Percentiles rank a stretch among this genome's conserved stretches.
Evolutionary conservation across 2,329 filamentous ascomycete species (phyloP).

Genomic region (Diaporthe sp.): DNA sequence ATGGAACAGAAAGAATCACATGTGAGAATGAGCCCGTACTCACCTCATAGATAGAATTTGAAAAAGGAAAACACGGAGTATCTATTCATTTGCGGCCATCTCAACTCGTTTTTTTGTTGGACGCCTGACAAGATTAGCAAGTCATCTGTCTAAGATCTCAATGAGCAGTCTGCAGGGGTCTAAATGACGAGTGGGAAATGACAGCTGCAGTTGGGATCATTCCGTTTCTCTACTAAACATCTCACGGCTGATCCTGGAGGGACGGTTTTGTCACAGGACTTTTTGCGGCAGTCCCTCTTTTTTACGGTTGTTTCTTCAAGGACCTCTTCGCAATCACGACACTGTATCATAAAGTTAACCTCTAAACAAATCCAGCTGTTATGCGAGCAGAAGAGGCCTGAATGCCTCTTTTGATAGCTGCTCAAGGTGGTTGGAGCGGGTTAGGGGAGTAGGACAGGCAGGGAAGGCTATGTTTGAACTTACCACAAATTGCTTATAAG

Average conservation of each 20-base stretch:
- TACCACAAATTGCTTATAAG: not conserved
- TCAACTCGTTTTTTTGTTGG: not conserved
- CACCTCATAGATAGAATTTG: not conserved
- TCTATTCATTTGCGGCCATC: no score
- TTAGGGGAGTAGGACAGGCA: no score
- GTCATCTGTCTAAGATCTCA: not conserved
- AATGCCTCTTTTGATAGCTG: no score
- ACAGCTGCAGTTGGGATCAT: not conserved
- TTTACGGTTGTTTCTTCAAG: slow-evolving; percentile 12
- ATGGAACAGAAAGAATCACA: not conserved
- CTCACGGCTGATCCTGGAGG: not conserved
- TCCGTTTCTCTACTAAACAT: not conserved
- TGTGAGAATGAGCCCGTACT: not conserved
- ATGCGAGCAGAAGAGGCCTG: not conserved
- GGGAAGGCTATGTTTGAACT: not conserved
- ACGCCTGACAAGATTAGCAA: not conserved
- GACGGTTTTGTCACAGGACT: slow-evolving; percentile 11
- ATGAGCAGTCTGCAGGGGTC: no score
- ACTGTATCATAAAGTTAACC: not conserved
- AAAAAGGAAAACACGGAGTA: no score
- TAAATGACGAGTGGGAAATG: slow-evolving; percentile 13
- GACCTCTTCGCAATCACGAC: not conserved
- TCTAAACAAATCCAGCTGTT: not conserved
- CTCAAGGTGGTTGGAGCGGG: not conserved
- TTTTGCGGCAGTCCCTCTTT: slow-evolving; percentile 16